phyloP scores from a whole-genome alignment of 257 asterid species.

The Jaltomata sinuosa region DNA sequence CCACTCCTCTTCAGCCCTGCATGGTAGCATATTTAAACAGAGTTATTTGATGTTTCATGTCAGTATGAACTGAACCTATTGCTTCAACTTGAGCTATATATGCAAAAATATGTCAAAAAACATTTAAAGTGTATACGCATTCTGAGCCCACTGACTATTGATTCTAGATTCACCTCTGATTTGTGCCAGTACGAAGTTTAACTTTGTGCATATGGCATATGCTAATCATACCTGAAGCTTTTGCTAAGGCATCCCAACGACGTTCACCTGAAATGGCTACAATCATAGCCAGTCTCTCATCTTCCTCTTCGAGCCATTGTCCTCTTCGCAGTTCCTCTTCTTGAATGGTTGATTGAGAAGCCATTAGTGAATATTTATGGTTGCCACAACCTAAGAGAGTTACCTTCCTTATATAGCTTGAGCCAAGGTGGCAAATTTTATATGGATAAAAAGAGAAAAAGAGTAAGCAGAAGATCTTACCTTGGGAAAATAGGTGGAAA shows the following conservation, averaged over 20 bases:
- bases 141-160: neutral
- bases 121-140: neutral
- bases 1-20: slow-evolving; percentile 62
- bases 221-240: slow-evolving; percentile 43
- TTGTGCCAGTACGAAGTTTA: neutral
- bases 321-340: slow-evolving; percentile 45
- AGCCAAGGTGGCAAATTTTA: neutral
- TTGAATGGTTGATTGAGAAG: slow-evolving; percentile 20
- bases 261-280: slow-evolving; percentile 46
- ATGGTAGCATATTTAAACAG: neutral
- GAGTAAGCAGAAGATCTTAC: slow-evolving; percentile 2
- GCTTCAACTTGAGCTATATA: neutral
- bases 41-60: neutral
- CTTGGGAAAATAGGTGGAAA: slow-evolving; percentile 9
- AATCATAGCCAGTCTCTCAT: slow-evolving; percentile 36
- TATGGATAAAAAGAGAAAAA: neutral
- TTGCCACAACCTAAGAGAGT: neutral
- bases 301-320: slow-evolving; percentile 74
- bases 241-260: slow-evolving; percentile 70
- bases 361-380: neutral
- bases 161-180: neutral
- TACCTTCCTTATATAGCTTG: neutral
- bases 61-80: neutral
- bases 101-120: neutral
- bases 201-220: neutral